Percentiles rank a stretch among this genome's conserved stretches.
These are phyloP conservation scores for Xanthoparmelia taractica DNA, from an alignment of 495 filamentous ascomycete species.

Conservation along the genomic window DNA sequence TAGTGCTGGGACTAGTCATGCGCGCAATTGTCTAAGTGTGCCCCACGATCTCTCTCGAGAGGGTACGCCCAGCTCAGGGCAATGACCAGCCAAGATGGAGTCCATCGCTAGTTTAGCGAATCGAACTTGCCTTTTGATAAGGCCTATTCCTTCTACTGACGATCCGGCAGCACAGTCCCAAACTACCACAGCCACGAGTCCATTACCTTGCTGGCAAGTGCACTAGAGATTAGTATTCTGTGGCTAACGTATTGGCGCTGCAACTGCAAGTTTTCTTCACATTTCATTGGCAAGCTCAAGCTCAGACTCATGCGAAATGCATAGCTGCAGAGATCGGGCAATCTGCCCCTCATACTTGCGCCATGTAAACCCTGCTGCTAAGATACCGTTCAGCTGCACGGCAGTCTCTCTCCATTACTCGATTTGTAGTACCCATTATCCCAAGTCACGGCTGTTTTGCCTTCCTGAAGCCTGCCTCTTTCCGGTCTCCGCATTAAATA, in stretches of 20 bases:
- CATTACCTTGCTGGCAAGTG: not conserved
- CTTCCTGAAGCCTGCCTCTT: conserved; percentile 21
- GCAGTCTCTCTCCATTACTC: conserved; percentile 2
- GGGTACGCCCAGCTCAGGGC: too few species aligned
- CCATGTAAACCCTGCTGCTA: not conserved
- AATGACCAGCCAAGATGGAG: too few species aligned
- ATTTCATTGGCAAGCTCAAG: too few species aligned
- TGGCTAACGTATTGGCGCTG: too few species aligned
- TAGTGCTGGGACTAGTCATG: not conserved
- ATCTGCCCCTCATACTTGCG: too few species aligned
- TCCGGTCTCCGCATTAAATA: conserved; percentile 23
- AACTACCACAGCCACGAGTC: not conserved
- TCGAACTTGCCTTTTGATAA: not conserved
- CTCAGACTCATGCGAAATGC: too few species aligned
- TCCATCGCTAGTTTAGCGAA: not conserved
- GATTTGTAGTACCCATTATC: conserved; percentile 18
- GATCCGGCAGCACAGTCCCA: too few species aligned
- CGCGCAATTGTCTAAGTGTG: not conserved
- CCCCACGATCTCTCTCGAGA: not conserved
- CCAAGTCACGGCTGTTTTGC: conserved; percentile 21
- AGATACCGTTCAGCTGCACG: not conserved
- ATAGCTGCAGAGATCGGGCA: too few species aligned
- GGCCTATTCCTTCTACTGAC: too few species aligned
- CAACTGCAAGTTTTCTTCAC: too few species aligned
- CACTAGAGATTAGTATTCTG: not conserved